A percentile compares a stretch with the other conserved stretches of the same genome.
Evolutionary conservation across 306 rosid species (phyloP).

Genomic region (Alnus rubra): DNA sequence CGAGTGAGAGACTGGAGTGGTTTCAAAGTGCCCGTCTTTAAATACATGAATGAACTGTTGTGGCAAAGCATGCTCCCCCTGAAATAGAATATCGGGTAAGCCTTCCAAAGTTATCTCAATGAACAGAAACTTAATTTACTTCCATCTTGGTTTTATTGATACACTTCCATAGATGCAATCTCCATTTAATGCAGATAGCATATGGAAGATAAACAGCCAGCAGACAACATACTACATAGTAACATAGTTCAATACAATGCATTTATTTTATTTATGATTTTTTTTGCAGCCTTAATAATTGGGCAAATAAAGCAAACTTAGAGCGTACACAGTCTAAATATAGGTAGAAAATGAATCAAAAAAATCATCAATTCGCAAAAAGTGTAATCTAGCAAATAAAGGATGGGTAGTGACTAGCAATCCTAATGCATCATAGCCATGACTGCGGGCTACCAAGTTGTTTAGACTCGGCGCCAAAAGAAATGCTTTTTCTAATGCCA

Average conservation of each 20-base stretch:
- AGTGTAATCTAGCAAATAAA: not conserved
- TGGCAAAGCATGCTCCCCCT: conserved; percentile 96
- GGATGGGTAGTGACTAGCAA: not conserved
- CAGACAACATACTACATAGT: not conserved
- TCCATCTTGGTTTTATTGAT: conserved; percentile 1
- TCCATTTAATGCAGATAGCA: not conserved
- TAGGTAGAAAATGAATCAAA: too few relatives aligned
- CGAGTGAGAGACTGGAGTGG: conserved; percentile 88
- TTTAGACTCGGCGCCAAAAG: not conserved
- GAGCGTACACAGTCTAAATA: not conserved
- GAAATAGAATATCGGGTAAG: conserved; percentile 29
- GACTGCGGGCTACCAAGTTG: not conserved
- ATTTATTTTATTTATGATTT: not conserved
- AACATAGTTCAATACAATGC: not conserved
- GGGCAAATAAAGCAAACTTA: not conserved
- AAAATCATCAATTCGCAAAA: too few relatives aligned
- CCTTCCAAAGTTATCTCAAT: not conserved
- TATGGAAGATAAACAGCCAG: not conserved
- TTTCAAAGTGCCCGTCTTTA: conserved; percentile 85
- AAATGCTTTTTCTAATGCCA: too few relatives aligned
- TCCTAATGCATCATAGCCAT: not conserved
- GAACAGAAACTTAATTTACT: conserved; percentile 11
- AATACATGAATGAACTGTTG: conserved; percentile 72
- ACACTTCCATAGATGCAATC: not conserved
- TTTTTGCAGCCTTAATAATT: not conserved